Base-by-base conservation (phyloP, 768 basidiomycete genomes). In the Termitomyces sp. region DNA sequence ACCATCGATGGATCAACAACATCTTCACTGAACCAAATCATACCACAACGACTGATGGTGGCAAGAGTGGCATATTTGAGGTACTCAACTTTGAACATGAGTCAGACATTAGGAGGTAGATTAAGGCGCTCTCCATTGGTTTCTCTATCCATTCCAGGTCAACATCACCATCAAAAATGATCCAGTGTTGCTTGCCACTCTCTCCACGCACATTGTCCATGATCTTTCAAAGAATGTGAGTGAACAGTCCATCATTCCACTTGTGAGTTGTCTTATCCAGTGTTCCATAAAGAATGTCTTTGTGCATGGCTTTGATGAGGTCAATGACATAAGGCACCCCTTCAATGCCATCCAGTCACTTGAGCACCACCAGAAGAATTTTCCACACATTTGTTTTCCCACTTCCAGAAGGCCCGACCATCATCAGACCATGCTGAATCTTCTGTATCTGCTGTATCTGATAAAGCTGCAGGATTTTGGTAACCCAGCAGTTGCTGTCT, bases 131-230 rank as follows among this genome's bases (percentile, higher is more conserved):
- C 97, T 67, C 97, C 97, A 63, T 99, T 99, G 0, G 75, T 75
- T 99, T 99, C 76, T 99, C 97, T 2, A 99, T 96, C 97, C 97
- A 98, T 76, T 99, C 97, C 0, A 96, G 97, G 80, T 99, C 97
- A 46, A 99, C 97, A 68, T 99, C 97, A 61, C 97, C 97, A 70
- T 99, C 97, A 64, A 99, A 99, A 62, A 99, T 91, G 67, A 99
- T 99, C 97, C 96, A 99, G 70, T 98, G 97, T 36, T 96, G 80
- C 78, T 96, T 98, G 18, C 86, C 83, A 72, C 94, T 97, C 76
- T 98, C 97, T 16, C 97, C 97, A 69, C 97, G 92, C 45, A 98
- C 96, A 70, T 98, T 94, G 69, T 99, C 97, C 54, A 98, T 94
- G 63, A 98, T 99, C 75, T 96, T 98, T 56, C 97, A 89, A 58